Base-by-base conservation (phyloP, 1,139 yeast species). In the Insectozyma bohioensis region DNA sequence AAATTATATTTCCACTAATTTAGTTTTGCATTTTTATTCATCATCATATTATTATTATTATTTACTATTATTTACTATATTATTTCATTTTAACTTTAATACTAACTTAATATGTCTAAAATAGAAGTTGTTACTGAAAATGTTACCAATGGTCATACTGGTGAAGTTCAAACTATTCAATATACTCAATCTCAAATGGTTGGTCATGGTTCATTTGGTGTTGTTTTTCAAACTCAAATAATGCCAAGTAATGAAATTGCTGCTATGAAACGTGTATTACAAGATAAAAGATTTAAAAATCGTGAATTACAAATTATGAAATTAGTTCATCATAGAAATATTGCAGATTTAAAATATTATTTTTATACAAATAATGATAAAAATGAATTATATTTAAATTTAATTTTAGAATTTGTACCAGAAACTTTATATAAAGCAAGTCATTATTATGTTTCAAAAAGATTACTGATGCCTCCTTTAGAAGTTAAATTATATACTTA, bases 151-250 rank as follows among this genome's bases (percentile, higher is more conserved):
- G 92, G 94, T 33, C 80, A 74, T 49, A 77, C 84, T 12, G 90
- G 85, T 39, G 81, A 78, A 45, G 51, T 68, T 24, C 71, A 71
- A 37, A 74, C 74, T 35, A 69, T 85, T 39, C 75, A 75, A 41
- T 85, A 83, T 62, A 77, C 86, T 20, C 86, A 81, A 52, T 75
- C 79, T 37, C 80, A 85, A 51, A 90, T 90, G 72, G 95, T 90
- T 33, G 98, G 98, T 12, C 95, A 87, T 59, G 98, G 98, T 11
- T 88, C 97, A 13, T 92, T 92, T 66, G 98, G 98, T 4, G 92
- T 88, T 20, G 98, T 92, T 18, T 88, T 87, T 56, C 95, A 87
- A 51, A 87, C 96, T 7, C 81, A 78, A 41, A 71, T 92, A 28
- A 59, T 78, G 45, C 92, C 95, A 16, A 71, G 85, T 22, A 80